These are phyloP conservation scores for Colletotrichum horii DNA, from an alignment of 2,329 filamentous ascomycete species.

Conservation along the genomic window DNA sequence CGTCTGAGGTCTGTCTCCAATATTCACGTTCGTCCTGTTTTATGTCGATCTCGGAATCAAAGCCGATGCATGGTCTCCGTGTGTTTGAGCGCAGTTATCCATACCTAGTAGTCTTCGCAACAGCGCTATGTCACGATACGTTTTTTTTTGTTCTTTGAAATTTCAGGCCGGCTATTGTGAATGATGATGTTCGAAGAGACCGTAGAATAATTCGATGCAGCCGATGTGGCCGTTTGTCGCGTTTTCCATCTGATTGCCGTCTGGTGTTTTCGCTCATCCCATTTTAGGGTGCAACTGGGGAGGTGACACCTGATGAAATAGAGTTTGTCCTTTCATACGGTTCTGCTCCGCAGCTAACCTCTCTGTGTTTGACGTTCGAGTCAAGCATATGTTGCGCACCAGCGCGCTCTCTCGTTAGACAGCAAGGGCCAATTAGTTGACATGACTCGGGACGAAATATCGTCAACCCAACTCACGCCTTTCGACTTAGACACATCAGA, in stretches of 20 bases:
- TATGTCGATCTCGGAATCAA: not conserved
- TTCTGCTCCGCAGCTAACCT: not conserved
- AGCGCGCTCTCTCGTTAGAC: not conserved
- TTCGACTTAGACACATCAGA: not conserved
- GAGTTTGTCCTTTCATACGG: not conserved
- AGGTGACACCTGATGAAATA: not conserved
- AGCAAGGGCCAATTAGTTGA: not conserved
- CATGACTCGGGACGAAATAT: not conserved
- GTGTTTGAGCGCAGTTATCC: not conserved
- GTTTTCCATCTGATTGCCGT: not conserved
- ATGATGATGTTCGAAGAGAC: not conserved
- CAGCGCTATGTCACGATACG: not conserved
- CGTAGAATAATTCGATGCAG: not conserved
- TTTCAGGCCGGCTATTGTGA: not conserved
- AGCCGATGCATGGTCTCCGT: not conserved
- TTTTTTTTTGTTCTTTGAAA: not conserved
- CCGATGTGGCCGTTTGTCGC: fast-evolving
- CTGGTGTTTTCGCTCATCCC: not conserved
- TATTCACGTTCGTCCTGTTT: not conserved
- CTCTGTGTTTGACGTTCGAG: not conserved
- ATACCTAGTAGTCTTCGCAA: not conserved
- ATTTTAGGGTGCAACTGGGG: not conserved
- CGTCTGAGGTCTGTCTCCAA: not conserved
- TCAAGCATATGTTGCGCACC: not conserved
- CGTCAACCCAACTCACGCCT: not conserved